phyloP scores from a whole-genome alignment of 495 filamentous ascomycete species.

The Hypoxylon subgilvum region DNA sequence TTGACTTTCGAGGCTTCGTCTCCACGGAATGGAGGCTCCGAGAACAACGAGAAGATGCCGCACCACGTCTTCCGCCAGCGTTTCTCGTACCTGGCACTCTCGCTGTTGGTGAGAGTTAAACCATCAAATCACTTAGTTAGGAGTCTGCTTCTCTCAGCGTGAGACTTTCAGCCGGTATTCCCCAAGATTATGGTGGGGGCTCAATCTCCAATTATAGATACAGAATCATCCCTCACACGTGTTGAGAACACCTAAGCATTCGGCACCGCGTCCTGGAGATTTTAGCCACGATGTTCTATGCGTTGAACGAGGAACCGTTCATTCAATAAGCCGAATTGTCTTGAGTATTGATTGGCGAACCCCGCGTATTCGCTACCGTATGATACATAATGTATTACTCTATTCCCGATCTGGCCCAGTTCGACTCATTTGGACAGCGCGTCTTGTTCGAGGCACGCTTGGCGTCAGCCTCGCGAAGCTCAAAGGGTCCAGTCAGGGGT shows the following conservation, averaged over 20 bases:
- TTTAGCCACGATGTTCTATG: slow-evolving; percentile 19
- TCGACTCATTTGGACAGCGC: slow-evolving; percentile 14
- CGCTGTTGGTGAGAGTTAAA: no score
- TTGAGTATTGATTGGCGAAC: slow-evolving; percentile 4
- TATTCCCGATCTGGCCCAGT: slow-evolving; percentile 19
- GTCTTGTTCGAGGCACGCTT: slow-evolving; percentile 22
- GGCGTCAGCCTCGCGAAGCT: slow-evolving; percentile 39
- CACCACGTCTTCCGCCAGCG: slow-evolving; percentile 9
- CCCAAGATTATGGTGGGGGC: slow-evolving; percentile 3
- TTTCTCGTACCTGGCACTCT: no score
- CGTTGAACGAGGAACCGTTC: slow-evolving; percentile 9
- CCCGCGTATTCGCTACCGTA: slow-evolving; percentile 27
- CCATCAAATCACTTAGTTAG: no score
- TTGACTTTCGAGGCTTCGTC: background rate
- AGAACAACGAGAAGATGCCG: slow-evolving; percentile 12
- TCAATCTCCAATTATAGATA: slow-evolving; percentile 13
- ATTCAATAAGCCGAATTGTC: slow-evolving; percentile 19
- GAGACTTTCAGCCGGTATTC: slow-evolving; percentile 16
- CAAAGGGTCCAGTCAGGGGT: slow-evolving; percentile 28
- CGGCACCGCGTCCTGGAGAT: background rate
- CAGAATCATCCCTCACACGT: slow-evolving; percentile 1
- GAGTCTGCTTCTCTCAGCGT: slow-evolving; percentile 9
- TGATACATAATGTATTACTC: no score
- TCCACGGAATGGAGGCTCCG: slow-evolving; percentile 22
- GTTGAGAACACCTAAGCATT: slow-evolving; percentile 15